Conservation (phyloP, 805 yeast species). For the Candida nanaspora region DNA sequence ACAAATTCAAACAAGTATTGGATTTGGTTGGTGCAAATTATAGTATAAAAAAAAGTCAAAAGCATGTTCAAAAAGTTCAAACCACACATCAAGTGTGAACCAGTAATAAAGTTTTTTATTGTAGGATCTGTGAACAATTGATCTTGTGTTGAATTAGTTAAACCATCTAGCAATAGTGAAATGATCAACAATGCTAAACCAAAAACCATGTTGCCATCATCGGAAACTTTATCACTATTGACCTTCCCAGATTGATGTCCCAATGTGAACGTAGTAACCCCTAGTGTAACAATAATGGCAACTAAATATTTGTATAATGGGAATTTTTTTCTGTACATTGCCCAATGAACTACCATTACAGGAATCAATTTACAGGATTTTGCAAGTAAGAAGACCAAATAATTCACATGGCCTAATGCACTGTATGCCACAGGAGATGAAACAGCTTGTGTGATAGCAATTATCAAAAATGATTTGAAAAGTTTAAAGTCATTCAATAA, state of each 20-base stretch:
- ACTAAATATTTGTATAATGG: slow-evolving; percentile 73
- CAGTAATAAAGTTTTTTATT: slow-evolving; percentile 42
- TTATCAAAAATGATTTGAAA: slow-evolving; percentile 35
- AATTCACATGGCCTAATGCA: slow-evolving; percentile 77
- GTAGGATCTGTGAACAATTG: slow-evolving; percentile 52
- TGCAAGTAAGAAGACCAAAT: slow-evolving; percentile 75
- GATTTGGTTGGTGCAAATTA: slow-evolving; percentile 42
- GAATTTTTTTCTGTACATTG: slow-evolving; percentile 62
- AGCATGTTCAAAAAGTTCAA: slow-evolving; percentile 38
- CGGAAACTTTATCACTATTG: slow-evolving; percentile 24
- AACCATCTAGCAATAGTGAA: slow-evolving; percentile 80
- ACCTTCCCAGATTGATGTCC: slow-evolving; percentile 11
- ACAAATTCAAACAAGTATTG: slow-evolving; percentile 43
- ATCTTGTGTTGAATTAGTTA: slow-evolving; percentile 92
- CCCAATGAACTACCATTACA: slow-evolving; percentile 77
- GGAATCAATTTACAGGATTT: slow-evolving; percentile 94
- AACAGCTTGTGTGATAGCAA: slow-evolving; percentile 69
- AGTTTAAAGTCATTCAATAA: slow-evolving; percentile 26
- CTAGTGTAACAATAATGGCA: slow-evolving; percentile 70
- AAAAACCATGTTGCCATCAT: slow-evolving; percentile 30
- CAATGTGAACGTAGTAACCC: slow-evolving; percentile 75
- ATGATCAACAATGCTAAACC: slow-evolving; percentile 56
- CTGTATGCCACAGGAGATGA: slow-evolving; percentile 80
- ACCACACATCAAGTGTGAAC: slow-evolving; percentile 83
- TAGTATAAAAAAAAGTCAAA: slow-evolving; percentile 43